These are phyloP conservation scores for Chlorella variabilis DNA, from an alignment of 163 green algal species.

Conservation along the genomic window DNA sequence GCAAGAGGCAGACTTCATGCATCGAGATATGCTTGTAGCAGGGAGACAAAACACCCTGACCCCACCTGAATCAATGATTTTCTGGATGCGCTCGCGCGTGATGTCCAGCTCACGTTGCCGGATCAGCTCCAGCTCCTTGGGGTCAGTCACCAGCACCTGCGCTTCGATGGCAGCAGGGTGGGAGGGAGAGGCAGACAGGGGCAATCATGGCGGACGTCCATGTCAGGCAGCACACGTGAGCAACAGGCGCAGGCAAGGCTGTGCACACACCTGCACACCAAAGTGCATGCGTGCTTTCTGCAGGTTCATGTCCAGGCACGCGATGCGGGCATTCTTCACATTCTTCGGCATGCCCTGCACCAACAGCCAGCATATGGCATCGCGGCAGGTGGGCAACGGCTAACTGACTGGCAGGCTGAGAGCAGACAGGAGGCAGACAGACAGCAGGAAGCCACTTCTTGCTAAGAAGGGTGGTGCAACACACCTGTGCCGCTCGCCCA, in stretches of 20 bases:
- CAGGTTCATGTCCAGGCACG: conserved; percentile 99
- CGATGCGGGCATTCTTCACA: conserved; percentile 87
- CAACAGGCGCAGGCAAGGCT: not conserved
- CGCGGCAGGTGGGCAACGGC: not conserved
- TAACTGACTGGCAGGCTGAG: too few species aligned
- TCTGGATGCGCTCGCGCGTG: conserved; percentile 94
- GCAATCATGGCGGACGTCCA: not conserved
- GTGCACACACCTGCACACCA: conserved; percentile 84
- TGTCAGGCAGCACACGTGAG: not conserved
- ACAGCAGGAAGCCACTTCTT: not conserved
- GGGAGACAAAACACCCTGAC: too few species aligned
- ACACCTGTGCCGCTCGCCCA: conserved; percentile 78
- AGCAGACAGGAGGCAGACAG: too few species aligned
- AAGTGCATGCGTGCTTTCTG: conserved; percentile 98
- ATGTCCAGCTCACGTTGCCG: conserved; percentile 94
- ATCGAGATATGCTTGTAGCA: too few species aligned
- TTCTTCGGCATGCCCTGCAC: conserved; percentile 89
- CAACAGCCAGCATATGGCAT: too few species aligned
- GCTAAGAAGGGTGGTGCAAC: not conserved
- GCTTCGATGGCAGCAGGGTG: conserved; percentile 36
- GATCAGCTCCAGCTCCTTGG: conserved; percentile 96
- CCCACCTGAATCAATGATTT: conserved; percentile 35
- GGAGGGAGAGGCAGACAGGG: not conserved
- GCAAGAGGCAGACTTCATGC: too few species aligned
- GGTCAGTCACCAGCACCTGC: conserved; percentile 92